These are phyloP conservation scores for Pichia sorboxylosa DNA, from an alignment of 1,139 yeast genomes.

Conservation along the genomic window DNA sequence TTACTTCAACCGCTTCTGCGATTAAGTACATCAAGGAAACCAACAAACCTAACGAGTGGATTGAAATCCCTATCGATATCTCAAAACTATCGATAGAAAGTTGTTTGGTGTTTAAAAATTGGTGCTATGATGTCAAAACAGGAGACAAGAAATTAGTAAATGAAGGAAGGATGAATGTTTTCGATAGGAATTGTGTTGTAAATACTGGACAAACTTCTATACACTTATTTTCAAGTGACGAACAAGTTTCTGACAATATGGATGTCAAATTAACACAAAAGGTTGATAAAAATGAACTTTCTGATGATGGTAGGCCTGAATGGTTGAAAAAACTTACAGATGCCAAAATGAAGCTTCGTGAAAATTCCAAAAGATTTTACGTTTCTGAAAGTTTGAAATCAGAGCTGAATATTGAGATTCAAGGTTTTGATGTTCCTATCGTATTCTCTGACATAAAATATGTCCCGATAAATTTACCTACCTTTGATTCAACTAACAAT, in stretches of 20 bases:
- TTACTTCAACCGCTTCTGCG: neutral
- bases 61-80: constrained; percentile 58
- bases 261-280: constrained; percentile 1
- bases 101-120: constrained; percentile 36
- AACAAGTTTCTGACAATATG: neutral
- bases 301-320: constrained; percentile 24
- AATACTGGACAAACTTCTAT: constrained; percentile 32
- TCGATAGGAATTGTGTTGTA: constrained; percentile 37
- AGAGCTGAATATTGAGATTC: constrained; percentile 50
- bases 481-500: constrained; percentile 12
- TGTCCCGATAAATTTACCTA: constrained; percentile 25
- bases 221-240: constrained; percentile 29
- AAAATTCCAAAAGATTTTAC: too few species aligned
- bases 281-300: neutral
- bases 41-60: constrained; percentile 26
- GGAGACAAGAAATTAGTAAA: constrained; percentile 44
- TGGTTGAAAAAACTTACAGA: constrained; percentile 73
- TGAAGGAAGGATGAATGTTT: constrained; percentile 46
- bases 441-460: constrained; percentile 57
- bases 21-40: constrained; percentile 1
- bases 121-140: constrained; percentile 47
- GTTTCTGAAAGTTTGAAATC: neutral
- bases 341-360: constrained; percentile 35
- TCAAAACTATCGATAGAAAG: constrained; percentile 57
- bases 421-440: constrained; percentile 69